phyloP scores from a whole-genome alignment of 305 asterid genomes.

The Ilex paraguariensis region DNA sequence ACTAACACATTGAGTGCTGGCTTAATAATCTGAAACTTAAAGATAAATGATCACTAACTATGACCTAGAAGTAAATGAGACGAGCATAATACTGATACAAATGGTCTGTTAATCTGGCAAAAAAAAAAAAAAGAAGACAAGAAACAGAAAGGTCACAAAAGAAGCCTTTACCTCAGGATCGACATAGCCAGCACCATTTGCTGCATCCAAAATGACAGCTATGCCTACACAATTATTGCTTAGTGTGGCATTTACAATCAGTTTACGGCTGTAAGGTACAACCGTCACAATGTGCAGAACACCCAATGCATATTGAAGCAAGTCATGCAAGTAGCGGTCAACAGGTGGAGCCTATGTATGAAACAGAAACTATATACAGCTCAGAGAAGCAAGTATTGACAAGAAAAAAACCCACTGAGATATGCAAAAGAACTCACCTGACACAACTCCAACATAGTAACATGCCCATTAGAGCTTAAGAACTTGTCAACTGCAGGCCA shows the following conservation, averaged over 20 bases:
- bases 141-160: background rate
- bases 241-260: constrained; percentile 69
- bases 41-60: constrained; percentile 4
- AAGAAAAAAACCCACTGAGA: constrained; percentile 6
- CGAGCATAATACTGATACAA: background rate
- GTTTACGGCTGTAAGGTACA: constrained; percentile 85
- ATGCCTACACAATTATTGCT: constrained; percentile 96
- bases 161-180: constrained; percentile 84
- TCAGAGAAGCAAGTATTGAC: constrained; percentile 5
- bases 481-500: constrained; percentile 94
- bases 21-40: constrained; percentile 72
- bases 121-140: background rate
- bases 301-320: constrained; percentile 96
- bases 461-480: constrained; percentile 74
- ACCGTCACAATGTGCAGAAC: constrained; percentile 83
- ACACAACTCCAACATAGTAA: constrained; percentile 94
- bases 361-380: constrained; percentile 13
- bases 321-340: constrained; percentile 94
- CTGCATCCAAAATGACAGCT: constrained; percentile 95
- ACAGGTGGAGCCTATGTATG: constrained; percentile 87
- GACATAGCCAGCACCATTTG: constrained; percentile 85
- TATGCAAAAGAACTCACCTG: constrained; percentile 52
- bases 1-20: constrained; percentile 85
- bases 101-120: background rate
- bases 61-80: background rate